These are phyloP conservation scores for Aspergillus transmontanensis DNA, from an alignment of 2,329 filamentous ascomycete species.

Conservation along the genomic window DNA sequence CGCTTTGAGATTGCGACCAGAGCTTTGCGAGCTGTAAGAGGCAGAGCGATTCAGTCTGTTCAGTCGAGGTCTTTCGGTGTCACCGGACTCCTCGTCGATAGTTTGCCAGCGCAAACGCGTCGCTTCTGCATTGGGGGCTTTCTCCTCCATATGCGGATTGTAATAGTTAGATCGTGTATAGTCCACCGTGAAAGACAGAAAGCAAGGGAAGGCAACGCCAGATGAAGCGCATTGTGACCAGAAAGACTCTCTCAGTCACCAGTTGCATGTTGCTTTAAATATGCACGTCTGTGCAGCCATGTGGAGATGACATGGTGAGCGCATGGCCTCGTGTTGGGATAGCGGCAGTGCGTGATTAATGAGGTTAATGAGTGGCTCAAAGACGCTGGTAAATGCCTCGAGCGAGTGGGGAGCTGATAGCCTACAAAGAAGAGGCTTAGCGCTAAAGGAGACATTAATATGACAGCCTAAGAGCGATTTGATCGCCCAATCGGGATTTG, in stretches of 20 bases:
- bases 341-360: background rate
- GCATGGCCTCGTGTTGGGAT: background rate
- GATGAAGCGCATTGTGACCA: too few species aligned
- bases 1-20: slow-evolving; percentile 15
- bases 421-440: background rate
- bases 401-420: background rate
- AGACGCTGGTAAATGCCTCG: background rate
- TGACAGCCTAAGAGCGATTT: background rate
- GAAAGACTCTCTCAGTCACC: too few species aligned
- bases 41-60: slow-evolving; percentile 3
- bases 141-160: background rate
- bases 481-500: background rate
- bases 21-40: slow-evolving; percentile 6
- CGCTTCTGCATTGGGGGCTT: background rate
- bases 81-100: slow-evolving; percentile 1
- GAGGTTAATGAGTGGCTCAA: background rate
- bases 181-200: background rate
- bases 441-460: background rate
- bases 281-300: background rate
- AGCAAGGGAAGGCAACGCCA: background rate
- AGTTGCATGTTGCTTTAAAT: background rate
- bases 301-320: background rate
- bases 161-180: background rate
- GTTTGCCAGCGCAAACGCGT: slow-evolving; percentile 3
- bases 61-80: background rate